Percentiles rank a stretch among this genome's conserved stretches.
phyloP scores from a whole-genome alignment of 257 asterid species.

The Salvia rosmarinus region DNA sequence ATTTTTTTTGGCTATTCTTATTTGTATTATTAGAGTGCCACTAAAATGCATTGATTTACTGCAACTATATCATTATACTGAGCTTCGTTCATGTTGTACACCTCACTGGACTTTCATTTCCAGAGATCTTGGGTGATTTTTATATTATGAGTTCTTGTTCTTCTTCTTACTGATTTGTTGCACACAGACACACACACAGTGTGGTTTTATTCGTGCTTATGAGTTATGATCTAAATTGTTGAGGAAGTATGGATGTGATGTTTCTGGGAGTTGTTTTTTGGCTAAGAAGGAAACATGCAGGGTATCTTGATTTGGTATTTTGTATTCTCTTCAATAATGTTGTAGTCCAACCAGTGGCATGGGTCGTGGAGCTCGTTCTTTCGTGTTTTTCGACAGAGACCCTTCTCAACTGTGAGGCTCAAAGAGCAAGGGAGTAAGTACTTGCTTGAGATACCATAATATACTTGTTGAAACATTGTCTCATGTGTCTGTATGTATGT shows the following conservation, averaged over 20 bases:
- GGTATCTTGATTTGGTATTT: background rate
- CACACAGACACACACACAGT: background rate
- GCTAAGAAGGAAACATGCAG: background rate
- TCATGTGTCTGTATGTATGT: too few relatives aligned
- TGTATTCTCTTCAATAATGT: background rate
- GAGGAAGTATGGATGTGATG: background rate
- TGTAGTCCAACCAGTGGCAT: background rate
- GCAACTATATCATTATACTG: background rate
- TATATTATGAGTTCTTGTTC: background rate
- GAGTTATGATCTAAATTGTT: background rate
- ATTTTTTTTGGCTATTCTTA: background rate
- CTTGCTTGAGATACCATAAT: too few relatives aligned
- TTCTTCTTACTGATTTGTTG: background rate
- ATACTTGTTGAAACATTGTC: too few relatives aligned
- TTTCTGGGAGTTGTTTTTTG: background rate
- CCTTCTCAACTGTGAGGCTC: too few relatives aligned
- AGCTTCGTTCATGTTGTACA: background rate
- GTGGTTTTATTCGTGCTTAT: background rate
- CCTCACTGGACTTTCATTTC: background rate
- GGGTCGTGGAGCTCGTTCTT: too few relatives aligned
- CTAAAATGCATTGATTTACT: constrained; percentile 10
- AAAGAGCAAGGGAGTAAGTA: too few relatives aligned
- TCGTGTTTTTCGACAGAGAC: too few relatives aligned
- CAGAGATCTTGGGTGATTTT: background rate
- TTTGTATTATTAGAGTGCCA: constrained; percentile 18